These are phyloP conservation scores for Berberis thunbergii DNA, from an alignment of 164 flowering plant genomes.

Conservation along the genomic window DNA sequence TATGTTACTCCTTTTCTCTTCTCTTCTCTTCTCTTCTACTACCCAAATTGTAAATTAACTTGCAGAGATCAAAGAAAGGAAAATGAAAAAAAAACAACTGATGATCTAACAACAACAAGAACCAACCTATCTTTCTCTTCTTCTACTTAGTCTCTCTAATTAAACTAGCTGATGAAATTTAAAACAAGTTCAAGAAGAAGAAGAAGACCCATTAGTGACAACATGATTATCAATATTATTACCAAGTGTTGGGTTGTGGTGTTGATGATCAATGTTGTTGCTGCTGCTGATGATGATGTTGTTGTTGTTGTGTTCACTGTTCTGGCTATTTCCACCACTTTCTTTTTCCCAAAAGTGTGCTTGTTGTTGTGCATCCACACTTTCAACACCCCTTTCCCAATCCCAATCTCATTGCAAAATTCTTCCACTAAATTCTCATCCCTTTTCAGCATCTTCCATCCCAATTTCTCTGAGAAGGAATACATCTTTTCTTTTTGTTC, in stretches of 20 bases:
- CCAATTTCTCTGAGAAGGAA: slow-evolving; percentile 49
- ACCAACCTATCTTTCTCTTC: slow-evolving; percentile 1
- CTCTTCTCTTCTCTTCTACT: no score
- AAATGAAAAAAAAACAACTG: not conserved
- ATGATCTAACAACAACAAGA: not conserved
- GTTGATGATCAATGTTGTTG: not conserved
- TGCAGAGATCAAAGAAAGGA: not conserved
- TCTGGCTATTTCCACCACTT: not conserved
- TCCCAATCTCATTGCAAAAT: slow-evolving; percentile 63
- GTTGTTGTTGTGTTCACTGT: not conserved
- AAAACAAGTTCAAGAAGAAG: slow-evolving; percentile 29
- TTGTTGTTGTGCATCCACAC: slow-evolving; percentile 93
- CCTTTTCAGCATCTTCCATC: slow-evolving; percentile 64
- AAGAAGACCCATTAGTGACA: slow-evolving; percentile 26
- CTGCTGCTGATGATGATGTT: slow-evolving; percentile 6
- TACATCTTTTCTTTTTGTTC: slow-evolving; percentile 86
- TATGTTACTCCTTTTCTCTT: no score
- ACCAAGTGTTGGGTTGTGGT: not conserved
- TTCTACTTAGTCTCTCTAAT: not conserved
- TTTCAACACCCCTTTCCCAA: slow-evolving; percentile 47
- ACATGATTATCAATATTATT: slow-evolving; percentile 2
- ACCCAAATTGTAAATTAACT: no score
- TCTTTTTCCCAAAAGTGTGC: slow-evolving; percentile 28
- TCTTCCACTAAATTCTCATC: slow-evolving; percentile 41
- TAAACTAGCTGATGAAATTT: not conserved